These are phyloP conservation scores for Crithidia bombi DNA, from an alignment of 208 protist genomes.

Conservation along the genomic window DNA sequence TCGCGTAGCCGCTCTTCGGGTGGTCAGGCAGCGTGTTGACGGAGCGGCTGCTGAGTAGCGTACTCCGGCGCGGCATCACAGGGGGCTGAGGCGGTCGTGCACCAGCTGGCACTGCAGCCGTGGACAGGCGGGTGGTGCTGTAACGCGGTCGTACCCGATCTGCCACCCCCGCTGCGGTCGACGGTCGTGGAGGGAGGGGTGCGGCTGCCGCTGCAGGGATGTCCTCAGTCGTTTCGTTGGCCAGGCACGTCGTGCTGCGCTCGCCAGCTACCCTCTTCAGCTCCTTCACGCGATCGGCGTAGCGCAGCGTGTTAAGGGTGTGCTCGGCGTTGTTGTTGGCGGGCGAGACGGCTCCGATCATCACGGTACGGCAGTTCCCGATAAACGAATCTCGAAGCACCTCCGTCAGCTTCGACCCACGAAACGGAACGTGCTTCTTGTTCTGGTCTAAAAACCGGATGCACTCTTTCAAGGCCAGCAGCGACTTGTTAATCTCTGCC, in stretches of 20 bases:
- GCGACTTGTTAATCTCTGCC: constrained; percentile 90
- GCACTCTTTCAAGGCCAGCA: constrained; percentile 89
- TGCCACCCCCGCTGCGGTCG: neutral
- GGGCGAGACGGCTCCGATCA: constrained; percentile 94
- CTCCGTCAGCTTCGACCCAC: constrained; percentile 94
- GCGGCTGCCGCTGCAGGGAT: neutral
- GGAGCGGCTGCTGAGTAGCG: constrained; percentile 29
- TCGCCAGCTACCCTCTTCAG: constrained; percentile 53
- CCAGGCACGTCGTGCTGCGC: constrained; percentile 29
- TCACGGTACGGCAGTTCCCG: constrained; percentile 93
- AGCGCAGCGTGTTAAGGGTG: constrained; percentile 83
- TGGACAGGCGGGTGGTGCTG: constrained; percentile 11
- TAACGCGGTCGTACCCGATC: constrained; percentile 4
- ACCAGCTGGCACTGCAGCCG: neutral
- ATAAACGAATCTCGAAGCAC: constrained; percentile 88
- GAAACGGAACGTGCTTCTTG: constrained; percentile 89
- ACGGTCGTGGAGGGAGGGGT: neutral
- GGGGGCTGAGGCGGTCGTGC: constrained; percentile 6
- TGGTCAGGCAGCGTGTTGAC: constrained; percentile 20
- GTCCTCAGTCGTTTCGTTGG: constrained; percentile 34
- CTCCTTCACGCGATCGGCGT: constrained; percentile 92
- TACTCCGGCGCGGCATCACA: constrained; percentile 18
- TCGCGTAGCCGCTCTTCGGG: neutral
- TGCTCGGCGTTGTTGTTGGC: constrained; percentile 78
- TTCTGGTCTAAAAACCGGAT: constrained; percentile 82